Percentiles rank a stretch among this genome's conserved stretches.
Evolutionary conservation across 768 basidiomycete species (phyloP).

Genomic region (Asterophora parasitica): DNA sequence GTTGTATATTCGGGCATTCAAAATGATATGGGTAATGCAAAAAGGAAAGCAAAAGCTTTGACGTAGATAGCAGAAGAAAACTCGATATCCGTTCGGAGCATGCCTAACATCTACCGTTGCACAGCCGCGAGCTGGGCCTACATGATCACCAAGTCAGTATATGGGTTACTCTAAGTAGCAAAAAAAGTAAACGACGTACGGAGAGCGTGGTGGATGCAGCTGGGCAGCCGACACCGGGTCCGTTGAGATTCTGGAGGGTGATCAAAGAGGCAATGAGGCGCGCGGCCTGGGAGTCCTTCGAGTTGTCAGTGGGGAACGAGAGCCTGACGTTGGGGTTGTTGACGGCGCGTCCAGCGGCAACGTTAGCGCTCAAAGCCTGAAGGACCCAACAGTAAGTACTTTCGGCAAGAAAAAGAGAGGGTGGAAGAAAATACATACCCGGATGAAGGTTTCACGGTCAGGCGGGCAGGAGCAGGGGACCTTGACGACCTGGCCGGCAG

Average conservation of each 20-base stretch:
- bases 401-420: background rate
- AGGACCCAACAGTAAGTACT: background rate
- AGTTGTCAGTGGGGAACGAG: constrained; percentile 60
- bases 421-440: constrained; percentile 25
- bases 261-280: constrained; percentile 57
- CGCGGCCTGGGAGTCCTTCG: constrained; percentile 45
- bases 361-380: constrained; percentile 48
- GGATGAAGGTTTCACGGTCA: constrained; percentile 43
- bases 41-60: no score
- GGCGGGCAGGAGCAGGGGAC: constrained; percentile 71
- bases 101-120: constrained; percentile 16
- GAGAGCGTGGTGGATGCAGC: constrained; percentile 26
- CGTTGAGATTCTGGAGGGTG: constrained; percentile 68
- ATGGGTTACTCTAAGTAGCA: background rate
- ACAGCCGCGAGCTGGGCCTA: constrained; percentile 26
- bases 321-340: constrained; percentile 54
- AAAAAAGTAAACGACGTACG: constrained; percentile 10
- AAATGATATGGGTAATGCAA: no score
- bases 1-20: no score
- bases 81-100: no score
- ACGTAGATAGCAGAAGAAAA: background rate
- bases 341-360: constrained; percentile 56
- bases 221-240: constrained; percentile 67
- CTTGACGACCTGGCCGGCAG: constrained; percentile 49
- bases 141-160: constrained; percentile 1